Percentiles rank a stretch among this genome's conserved stretches.
Evolutionary conservation across 306 rosid species (phyloP).

Genomic region (Dryas octopetala): DNA sequence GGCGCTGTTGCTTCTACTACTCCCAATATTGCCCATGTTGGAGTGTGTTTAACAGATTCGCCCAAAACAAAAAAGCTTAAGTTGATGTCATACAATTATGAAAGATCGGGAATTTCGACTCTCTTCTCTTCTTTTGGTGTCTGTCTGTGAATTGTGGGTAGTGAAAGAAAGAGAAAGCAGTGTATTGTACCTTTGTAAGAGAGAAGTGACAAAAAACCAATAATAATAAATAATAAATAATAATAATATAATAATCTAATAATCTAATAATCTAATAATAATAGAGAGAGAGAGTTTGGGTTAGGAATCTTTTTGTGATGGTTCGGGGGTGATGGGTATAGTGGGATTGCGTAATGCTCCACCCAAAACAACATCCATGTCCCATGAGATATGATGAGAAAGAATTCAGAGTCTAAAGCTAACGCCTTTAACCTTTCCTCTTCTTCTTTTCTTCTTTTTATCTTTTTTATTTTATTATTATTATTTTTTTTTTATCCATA

Average conservation of each 20-base stretch:
- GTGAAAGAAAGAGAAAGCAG: neutral
- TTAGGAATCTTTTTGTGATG: no score
- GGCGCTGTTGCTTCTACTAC: constrained; percentile 40
- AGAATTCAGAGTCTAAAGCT: constrained; percentile 34
- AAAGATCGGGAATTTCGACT: neutral
- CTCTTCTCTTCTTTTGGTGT: neutral
- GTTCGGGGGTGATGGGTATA: constrained; percentile 25
- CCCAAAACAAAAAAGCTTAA: neutral
- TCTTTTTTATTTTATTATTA: neutral
- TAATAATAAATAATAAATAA: neutral
- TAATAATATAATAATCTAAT: no score
- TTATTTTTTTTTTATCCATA: neutral
- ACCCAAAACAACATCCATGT: constrained; percentile 46
- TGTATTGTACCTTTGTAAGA: neutral
- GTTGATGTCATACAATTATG: neutral
- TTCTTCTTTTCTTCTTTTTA: neutral
- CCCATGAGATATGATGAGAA: neutral
- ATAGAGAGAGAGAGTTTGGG: neutral
- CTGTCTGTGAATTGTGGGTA: neutral
- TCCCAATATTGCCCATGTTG: constrained; percentile 77
- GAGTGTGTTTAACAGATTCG: neutral
- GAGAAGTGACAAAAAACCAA: neutral
- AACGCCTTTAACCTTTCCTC: neutral
- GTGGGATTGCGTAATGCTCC: constrained; percentile 92
- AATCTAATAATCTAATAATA: neutral